phyloP scores from a whole-genome alignment of 1,284 basidiomycete genomes.

The Marasmius fiardii region DNA sequence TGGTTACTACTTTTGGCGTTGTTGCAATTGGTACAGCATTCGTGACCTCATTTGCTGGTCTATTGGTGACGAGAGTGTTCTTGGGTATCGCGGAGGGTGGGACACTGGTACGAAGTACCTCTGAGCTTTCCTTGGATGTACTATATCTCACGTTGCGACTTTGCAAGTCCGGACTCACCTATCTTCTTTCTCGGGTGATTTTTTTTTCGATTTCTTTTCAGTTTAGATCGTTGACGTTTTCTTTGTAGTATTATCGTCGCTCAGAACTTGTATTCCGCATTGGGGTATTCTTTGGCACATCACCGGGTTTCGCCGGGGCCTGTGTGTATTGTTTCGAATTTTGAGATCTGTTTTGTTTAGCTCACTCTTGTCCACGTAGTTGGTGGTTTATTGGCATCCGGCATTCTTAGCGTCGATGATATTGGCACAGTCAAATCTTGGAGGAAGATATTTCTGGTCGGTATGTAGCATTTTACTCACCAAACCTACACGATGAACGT shows the following conservation, averaged over 20 bases:
- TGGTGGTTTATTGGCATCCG: slow-evolving; percentile 38
- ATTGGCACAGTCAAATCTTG: slow-evolving; percentile 32
- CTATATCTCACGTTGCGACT: background rate
- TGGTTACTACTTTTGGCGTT: slow-evolving; percentile 35
- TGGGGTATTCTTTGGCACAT: slow-evolving; percentile 40
- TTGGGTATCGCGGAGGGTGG: slow-evolving; percentile 47
- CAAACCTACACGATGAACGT: background rate
- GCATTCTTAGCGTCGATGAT: slow-evolving; percentile 30
- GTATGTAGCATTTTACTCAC: slow-evolving; percentile 14
- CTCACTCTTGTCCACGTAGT: no score
- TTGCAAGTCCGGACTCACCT: slow-evolving; percentile 36
- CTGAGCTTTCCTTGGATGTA: background rate
- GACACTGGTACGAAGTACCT: slow-evolving; percentile 32
- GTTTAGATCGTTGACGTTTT: background rate
- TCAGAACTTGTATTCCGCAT: slow-evolving; percentile 40
- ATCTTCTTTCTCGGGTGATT: slow-evolving; percentile 34
- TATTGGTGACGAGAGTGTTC: slow-evolving; percentile 43
- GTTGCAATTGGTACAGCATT: slow-evolving; percentile 44
- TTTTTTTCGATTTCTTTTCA: background rate
- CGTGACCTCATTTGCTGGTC: slow-evolving; percentile 33
- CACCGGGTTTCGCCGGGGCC: slow-evolving; percentile 39
- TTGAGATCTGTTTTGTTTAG: no score
- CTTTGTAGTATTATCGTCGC: slow-evolving; percentile 37
- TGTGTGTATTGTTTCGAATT: no score
- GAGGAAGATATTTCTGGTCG: slow-evolving; percentile 41